Conservation (phyloP, 1,139 yeast species). For the Meyerozyma athensensis region DNA sequence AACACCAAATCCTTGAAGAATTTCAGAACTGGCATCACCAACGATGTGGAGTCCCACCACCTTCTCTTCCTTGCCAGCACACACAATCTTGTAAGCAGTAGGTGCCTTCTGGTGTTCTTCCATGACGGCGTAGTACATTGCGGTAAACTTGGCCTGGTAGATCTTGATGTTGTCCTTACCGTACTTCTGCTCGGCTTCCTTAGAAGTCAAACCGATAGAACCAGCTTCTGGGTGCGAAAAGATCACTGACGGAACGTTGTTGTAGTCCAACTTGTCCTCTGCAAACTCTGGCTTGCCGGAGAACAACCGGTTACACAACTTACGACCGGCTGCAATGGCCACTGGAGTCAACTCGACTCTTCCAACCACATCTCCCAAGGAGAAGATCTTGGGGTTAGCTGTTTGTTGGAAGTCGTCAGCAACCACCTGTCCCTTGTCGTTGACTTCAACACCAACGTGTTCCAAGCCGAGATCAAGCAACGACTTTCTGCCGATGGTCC, state of each 20-base stretch:
- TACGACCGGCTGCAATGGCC: conserved; percentile 98
- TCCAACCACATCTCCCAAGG: conserved; percentile 93
- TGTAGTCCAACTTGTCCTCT: conserved; percentile 72
- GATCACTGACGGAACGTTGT: conserved; percentile 83
- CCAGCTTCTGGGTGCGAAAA: conserved; percentile 98
- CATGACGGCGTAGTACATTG: conserved; percentile 91
- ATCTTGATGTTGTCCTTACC: conserved; percentile 80
- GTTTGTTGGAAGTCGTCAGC: conserved; percentile 90
- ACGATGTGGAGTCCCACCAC: conserved; percentile 92
- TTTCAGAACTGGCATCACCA: conserved; percentile 88
- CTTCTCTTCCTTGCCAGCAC: conserved; percentile 79
- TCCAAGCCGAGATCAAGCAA: conserved; percentile 72
- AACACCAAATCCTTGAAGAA: conserved; percentile 96
- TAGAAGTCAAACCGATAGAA: conserved; percentile 79
- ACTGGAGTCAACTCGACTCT: conserved; percentile 94
- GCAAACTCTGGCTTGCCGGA: conserved; percentile 67
- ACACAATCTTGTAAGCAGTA: conserved; percentile 77
- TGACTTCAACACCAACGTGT: conserved; percentile 62
- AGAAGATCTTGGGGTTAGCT: conserved; percentile 62
- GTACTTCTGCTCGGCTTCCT: conserved; percentile 67
- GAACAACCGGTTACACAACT: conserved; percentile 82
- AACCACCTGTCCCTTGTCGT: conserved; percentile 53
- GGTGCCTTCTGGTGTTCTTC: conserved; percentile 68
- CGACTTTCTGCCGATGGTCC: conserved; percentile 93
- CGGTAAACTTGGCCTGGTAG: conserved; percentile 76